Percentiles rank a stretch among this genome's conserved stretches.
These are phyloP conservation scores for Fusarium oxysporum DNA, from an alignment of 2,329 filamentous ascomycete species.

Conservation along the genomic window DNA sequence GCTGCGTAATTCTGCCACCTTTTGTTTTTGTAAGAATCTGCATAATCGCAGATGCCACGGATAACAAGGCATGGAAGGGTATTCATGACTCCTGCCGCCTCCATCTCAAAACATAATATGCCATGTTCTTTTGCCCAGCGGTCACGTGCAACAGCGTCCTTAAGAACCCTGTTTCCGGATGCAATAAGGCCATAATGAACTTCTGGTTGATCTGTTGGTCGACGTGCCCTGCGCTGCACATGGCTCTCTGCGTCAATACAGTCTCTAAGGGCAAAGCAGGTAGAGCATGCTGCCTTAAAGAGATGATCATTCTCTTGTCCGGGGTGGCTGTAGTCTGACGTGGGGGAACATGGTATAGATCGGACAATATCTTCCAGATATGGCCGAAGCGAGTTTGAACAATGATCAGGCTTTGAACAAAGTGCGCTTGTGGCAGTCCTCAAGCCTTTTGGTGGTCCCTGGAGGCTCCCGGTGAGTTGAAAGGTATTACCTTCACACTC, in stretches of 20 bases:
- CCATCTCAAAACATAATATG: neutral
- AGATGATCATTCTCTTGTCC: fast-evolving
- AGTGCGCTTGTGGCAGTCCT: neutral
- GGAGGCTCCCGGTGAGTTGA: fast-evolving
- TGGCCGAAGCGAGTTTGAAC: fast-evolving
- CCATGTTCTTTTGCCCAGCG: neutral
- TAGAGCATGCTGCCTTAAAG: neutral
- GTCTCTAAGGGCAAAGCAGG: fast-evolving
- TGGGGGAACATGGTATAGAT: neutral
- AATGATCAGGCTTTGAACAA: fast-evolving
- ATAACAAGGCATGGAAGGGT: neutral
- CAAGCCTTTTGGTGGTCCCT: neutral
- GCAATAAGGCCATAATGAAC: neutral
- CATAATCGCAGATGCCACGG: neutral
- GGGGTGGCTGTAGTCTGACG: fast-evolving
- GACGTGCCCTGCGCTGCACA: fast-evolving
- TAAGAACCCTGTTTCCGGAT: neutral
- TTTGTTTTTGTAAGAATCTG: neutral
- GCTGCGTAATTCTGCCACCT: neutral
- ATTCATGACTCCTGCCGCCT: neutral
- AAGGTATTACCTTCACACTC: neutral
- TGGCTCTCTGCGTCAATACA: fast-evolving
- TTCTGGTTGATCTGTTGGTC: fast-evolving
- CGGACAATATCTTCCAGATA: fast-evolving
- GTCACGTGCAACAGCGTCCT: fast-evolving